Base-by-base conservation (phyloP, 345 rosid genomes). In the Crucihimalaya himalaica region DNA sequence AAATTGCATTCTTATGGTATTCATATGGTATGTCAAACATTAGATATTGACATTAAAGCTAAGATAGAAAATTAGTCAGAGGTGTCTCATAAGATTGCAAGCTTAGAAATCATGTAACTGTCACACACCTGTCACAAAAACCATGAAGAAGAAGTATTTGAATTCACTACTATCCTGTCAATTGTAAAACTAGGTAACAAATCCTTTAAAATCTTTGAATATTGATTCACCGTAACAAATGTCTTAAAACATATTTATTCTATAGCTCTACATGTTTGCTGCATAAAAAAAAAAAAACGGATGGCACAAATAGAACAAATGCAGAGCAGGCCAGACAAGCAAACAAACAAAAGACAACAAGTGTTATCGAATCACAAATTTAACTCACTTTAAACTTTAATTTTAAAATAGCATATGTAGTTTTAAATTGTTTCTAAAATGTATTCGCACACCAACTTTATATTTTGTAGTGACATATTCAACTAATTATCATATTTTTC, bases 181-280 rank as follows among this genome's bases (percentile, higher is more conserved):
- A 35, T 10, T 35, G 21, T 55, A 34, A 73, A 73, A 65, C 50
- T 46, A 56, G 66, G 66, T 56, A 65, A 56, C 31, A 56, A 46
- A 56, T 65, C 77, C 48, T 65, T 45, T 1, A 19, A 35, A 42
- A 54, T 42, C 64, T 53, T 53, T 42, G 55, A 72, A 73, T 64
- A 73, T 42, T 8, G 40, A 20, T 6, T 40, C 35, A 40, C 31
- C 13, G 15, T 42, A 52, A 23, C 1, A 23, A 23, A 20, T 23
- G n/a, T 56, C 14, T 43, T 8, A 13, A 51, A 15, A 9, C 20
- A 52, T 20, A 27, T 39, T 2, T 37, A 27, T 27, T 23, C 21
- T 25, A 34, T 37, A 50, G 2, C 25, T 37, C 39, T 7, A 18
- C 9, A 37, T 42, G 20, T 28, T 40, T 71, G 20, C 21, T 16